Evolutionary conservation across 164 flowering plant species (phyloP).

Genomic region (Vitis labrusca): DNA sequence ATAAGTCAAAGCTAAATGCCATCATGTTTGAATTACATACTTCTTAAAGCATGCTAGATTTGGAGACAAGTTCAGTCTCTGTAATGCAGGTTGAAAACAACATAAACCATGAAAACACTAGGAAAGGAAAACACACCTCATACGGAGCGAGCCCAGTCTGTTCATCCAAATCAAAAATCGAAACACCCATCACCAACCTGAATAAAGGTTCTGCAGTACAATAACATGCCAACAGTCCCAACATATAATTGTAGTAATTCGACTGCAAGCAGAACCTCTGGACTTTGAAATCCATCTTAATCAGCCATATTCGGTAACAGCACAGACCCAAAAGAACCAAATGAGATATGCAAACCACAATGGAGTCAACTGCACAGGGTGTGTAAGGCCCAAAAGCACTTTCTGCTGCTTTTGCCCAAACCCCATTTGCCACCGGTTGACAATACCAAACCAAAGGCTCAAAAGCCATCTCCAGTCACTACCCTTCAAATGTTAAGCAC

Average conservation of each 20-base stretch:
- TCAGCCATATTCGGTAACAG: conserved; percentile 75
- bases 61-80: too few species aligned
- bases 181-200: conserved; percentile 83
- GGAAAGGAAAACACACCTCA: conserved; percentile 55
- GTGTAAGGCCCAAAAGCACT: conserved; percentile 93
- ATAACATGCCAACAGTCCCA: conserved; percentile 67
- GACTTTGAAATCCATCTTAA: conserved; percentile 49
- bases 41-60: too few species aligned
- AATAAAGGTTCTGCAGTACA: conserved; percentile 76
- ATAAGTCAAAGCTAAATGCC: too few species aligned
- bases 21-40: too few species aligned
- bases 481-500: not conserved
- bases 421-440: conserved; percentile 74
- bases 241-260: conserved; percentile 56
- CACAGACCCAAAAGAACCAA: conserved; percentile 69
- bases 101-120: too few species aligned
- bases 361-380: conserved; percentile 75
- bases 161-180: conserved; percentile 71
- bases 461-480: conserved; percentile 53
- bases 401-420: conserved; percentile 67
- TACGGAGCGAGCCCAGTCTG: conserved; percentile 68
- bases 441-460: conserved; percentile 84
- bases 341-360: conserved; percentile 69
- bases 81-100: too few species aligned
- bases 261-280: conserved; percentile 69